A percentile compares a stretch with the other conserved stretches of the same genome.
These are phyloP conservation scores for Apiospora sp. DNA, from an alignment of 2,329 filamentous ascomycete species.

Conservation along the genomic window DNA sequence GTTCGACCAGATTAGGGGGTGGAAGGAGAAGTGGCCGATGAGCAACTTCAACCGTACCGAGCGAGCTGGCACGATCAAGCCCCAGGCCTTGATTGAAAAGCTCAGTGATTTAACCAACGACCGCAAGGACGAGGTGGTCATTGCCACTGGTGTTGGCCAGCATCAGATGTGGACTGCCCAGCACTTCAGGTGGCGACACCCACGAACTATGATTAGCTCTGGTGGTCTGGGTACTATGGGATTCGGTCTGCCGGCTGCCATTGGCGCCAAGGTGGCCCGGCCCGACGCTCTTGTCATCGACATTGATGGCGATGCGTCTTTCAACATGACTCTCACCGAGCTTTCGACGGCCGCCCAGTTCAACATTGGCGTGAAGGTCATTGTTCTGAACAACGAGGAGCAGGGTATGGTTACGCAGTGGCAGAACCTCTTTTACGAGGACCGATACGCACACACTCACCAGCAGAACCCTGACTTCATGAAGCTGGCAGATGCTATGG, in stretches of 20 bases:
- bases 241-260: conserved; percentile 91
- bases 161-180: conserved; percentile 99
- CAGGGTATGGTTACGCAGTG: conserved; percentile 99
- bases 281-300: conserved; percentile 87
- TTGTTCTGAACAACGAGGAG: conserved; percentile 95
- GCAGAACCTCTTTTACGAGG: conserved; percentile 97
- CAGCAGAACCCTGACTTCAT: conserved; percentile 96
- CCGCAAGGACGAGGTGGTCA: conserved; percentile 84
- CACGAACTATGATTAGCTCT: conserved; percentile 94
- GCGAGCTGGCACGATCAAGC: conserved; percentile 84
- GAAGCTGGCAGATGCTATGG: conserved; percentile 92
- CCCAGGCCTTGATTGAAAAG: conserved; percentile 90
- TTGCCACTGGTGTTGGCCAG: conserved; percentile 93
- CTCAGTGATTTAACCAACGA: conserved; percentile 83
- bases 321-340: conserved; percentile 98
- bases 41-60: conserved; percentile 81
- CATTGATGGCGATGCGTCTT: conserved; percentile 98
- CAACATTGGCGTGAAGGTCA: conserved; percentile 94
- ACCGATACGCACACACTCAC: conserved; percentile 91
- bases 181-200: conserved; percentile 93
- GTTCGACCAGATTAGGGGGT: conserved; percentile 88
- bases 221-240: conserved; percentile 97
- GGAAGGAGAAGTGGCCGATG: conserved; percentile 93
- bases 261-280: conserved; percentile 89
- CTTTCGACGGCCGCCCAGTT: conserved; percentile 93